Conservation (phyloP, 2,329 filamentous ascomycete genomes). For the Pseudocercospora ulei region DNA sequence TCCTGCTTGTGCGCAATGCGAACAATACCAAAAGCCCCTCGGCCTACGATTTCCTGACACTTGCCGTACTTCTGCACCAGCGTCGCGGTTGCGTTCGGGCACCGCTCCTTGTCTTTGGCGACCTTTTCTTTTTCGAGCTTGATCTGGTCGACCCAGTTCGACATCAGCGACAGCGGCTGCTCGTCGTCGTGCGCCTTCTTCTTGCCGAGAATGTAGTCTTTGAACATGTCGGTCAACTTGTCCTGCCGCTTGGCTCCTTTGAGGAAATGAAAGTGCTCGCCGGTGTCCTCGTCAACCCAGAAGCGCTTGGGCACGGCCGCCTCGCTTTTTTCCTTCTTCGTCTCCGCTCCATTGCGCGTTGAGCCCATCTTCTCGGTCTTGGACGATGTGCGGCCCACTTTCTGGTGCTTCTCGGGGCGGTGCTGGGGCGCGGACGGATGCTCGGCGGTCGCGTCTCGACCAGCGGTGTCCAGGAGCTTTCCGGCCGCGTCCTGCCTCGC, state of each 20-base stretch:
- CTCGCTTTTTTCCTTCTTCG: constrained; percentile 29
- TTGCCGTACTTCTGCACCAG: constrained; percentile 96
- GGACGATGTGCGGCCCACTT: constrained; percentile 28
- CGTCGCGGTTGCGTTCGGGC: constrained; percentile 63
- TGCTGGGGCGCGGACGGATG: constrained; percentile 11
- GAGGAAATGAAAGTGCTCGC: constrained; percentile 76
- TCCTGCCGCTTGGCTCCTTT: constrained; percentile 87
- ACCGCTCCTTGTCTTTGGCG: constrained; percentile 65
- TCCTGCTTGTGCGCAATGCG: constrained; percentile 94
- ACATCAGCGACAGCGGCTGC: constrained; percentile 82
- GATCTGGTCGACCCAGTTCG: constrained; percentile 89
- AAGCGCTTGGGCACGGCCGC: constrained; percentile 40
- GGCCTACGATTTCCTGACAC: constrained; percentile 92
- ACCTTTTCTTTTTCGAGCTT: constrained; percentile 73
- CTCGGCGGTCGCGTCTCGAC: constrained; percentile 24
- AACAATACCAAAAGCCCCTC: constrained; percentile 93
- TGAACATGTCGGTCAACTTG: constrained; percentile 86
- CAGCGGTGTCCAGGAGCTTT: constrained; percentile 20
- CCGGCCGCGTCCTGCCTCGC: constrained; percentile 18
- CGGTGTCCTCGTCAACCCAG: constrained; percentile 49
- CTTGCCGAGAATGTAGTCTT: constrained; percentile 68
- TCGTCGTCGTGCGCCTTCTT: constrained; percentile 65
- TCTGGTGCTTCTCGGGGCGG: constrained; percentile 23
- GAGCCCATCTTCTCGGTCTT: constrained; percentile 26
- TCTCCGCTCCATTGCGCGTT: constrained; percentile 28